Conservation (phyloP, 139 green algal genomes). For the Chloropicon primus region DNA sequence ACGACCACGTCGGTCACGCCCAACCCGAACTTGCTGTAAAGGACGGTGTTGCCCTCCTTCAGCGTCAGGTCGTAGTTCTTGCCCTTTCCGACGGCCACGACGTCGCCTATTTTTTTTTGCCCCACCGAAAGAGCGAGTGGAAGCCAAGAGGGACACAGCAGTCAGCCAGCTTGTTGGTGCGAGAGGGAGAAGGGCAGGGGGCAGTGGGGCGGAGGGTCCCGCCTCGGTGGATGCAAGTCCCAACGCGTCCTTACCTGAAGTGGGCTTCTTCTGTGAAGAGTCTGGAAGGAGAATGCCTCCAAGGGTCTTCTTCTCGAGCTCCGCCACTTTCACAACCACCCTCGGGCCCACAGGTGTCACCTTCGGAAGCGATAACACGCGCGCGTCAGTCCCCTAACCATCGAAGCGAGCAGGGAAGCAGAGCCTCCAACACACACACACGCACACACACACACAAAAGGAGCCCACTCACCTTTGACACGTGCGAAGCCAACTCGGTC, state of each 20-base stretch:
- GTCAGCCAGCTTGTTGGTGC: too few relatives aligned
- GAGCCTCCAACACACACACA: too few relatives aligned
- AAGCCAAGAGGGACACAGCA: too few relatives aligned
- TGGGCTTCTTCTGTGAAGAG: slow-evolving; percentile 7
- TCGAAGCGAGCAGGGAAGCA: too few relatives aligned
- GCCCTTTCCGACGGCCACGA: neutral
- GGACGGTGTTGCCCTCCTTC: slow-evolving; percentile 50
- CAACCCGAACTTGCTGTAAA: slow-evolving; percentile 95
- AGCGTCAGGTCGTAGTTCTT: slow-evolving; percentile 10
- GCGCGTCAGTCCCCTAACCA: neutral
- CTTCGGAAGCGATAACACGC: neutral
- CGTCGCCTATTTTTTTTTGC: too few relatives aligned
- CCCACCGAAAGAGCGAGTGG: too few relatives aligned
- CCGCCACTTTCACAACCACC: slow-evolving; percentile 5
- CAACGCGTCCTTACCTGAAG: neutral
- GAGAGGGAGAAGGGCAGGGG: too few relatives aligned
- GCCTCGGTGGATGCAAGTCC: too few relatives aligned
- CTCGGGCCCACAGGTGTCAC: neutral
- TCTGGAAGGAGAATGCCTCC: slow-evolving; percentile 8
- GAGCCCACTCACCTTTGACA: neutral
- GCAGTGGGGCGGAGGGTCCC: too few relatives aligned
- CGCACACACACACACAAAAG: too few relatives aligned
- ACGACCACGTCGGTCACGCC: slow-evolving; percentile 72
- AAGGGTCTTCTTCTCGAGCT: slow-evolving; percentile 10
- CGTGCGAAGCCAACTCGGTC: neutral